Percentiles rank a stretch among this genome's conserved stretches.
These are phyloP conservation scores for Tylopilus vinaceipallidus DNA, from an alignment of 768 basidiomycete species.

Conservation along the genomic window DNA sequence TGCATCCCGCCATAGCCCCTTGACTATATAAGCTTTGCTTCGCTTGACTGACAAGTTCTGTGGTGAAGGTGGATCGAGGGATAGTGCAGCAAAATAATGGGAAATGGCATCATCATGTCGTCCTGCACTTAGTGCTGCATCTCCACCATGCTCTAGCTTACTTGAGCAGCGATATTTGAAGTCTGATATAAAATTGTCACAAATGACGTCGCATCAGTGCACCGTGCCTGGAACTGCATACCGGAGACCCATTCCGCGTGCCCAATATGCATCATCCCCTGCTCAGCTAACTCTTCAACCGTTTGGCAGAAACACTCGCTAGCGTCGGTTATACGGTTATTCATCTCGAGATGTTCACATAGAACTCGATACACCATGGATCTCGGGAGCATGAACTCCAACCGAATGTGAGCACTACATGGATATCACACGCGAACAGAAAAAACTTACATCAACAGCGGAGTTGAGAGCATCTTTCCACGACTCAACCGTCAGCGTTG, in stretches of 20 bases:
- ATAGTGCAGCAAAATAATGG: neutral
- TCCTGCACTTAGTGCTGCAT: neutral
- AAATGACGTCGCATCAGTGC: neutral
- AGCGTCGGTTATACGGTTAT: neutral
- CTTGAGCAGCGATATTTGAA: neutral
- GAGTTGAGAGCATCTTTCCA: neutral
- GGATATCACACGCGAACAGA: neutral
- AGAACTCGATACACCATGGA: neutral
- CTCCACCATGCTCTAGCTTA: neutral
- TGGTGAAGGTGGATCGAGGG: neutral
- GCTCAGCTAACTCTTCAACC: neutral
- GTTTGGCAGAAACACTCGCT: neutral
- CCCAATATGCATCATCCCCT: neutral
- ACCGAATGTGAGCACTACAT: neutral
- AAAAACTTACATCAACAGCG: neutral
- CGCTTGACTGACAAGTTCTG: neutral
- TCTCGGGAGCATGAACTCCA: neutral
- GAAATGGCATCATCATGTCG: neutral
- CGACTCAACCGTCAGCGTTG: neutral
- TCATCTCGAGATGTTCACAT: neutral
- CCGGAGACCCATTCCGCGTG: neutral
- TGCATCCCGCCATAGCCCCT: neutral
- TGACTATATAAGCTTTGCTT: neutral
- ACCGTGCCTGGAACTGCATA: neutral
- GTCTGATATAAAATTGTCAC: neutral